phyloP scores from a whole-genome alignment of 2,329 filamentous ascomycete species.

The Alternaria sp. region DNA sequence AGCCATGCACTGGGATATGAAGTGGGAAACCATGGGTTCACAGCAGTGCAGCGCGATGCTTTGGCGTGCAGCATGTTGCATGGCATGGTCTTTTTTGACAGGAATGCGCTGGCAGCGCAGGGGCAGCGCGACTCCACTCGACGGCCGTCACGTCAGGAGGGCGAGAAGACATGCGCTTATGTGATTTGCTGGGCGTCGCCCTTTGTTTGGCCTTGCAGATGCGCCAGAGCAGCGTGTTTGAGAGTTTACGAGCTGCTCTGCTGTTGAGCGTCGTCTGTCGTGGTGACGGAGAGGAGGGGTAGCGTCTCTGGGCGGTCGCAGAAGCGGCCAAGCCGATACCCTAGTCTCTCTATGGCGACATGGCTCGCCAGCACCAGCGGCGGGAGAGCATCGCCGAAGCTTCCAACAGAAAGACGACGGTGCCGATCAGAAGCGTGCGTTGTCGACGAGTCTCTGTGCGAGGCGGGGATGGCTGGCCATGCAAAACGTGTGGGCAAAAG shows the following conservation, averaged over 20 bases:
- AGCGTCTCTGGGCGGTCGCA: constrained; percentile 27
- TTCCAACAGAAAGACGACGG: constrained; percentile 9
- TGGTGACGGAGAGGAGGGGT: constrained; percentile 4
- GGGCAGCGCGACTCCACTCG: constrained; percentile 29
- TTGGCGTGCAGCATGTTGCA: constrained; percentile 36
- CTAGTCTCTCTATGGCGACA: constrained; percentile 6
- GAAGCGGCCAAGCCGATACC: constrained; percentile 26
- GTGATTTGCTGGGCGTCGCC: constrained; percentile 26
- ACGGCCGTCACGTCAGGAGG: constrained; percentile 31
- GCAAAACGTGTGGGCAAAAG: constrained; percentile 13
- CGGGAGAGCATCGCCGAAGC: constrained; percentile 13
- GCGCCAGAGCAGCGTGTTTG: constrained; percentile 20
- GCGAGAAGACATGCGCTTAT: constrained; percentile 21
- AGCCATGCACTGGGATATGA: constrained; percentile 39
- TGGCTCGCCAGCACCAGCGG: constrained; percentile 2
- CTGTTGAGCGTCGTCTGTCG: constrained; percentile 8
- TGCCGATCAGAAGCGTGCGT: constrained; percentile 22
- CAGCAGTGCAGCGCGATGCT: constrained; percentile 37
- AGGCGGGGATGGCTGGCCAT: constrained; percentile 26
- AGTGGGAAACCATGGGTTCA: constrained; percentile 41
- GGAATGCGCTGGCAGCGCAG: constrained; percentile 26
- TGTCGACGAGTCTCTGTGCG: constrained; percentile 27
- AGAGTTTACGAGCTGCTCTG: constrained; percentile 6
- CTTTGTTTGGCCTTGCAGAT: constrained; percentile 6
- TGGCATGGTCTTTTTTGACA: constrained; percentile 35